Evolutionary conservation across 1,284 basidiomycete genomes (phyloP).

Genomic region (Moesziomyces aphidis): DNA sequence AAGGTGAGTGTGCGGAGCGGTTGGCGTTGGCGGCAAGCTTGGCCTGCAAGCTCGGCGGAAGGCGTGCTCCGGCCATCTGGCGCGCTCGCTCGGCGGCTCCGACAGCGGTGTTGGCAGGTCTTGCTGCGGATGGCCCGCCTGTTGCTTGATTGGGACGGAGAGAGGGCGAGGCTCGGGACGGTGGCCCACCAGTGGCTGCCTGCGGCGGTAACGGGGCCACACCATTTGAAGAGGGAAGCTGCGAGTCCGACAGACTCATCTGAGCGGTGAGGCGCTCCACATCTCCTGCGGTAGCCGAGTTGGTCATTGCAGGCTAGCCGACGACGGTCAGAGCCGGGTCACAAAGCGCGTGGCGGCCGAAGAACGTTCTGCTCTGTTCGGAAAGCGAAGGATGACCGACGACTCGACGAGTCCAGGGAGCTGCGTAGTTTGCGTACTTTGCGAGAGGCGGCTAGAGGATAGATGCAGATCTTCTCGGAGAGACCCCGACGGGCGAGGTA

Average conservation of each 20-base stretch:
- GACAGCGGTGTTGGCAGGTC: conserved; percentile 30
- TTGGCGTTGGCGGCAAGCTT: conserved; percentile 80
- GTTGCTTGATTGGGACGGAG: conserved; percentile 17
- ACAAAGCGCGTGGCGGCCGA: too few species aligned
- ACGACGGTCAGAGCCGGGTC: neutral
- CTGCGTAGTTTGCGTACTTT: too few species aligned
- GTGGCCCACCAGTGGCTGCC: conserved; percentile 39
- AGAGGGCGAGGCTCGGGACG: conserved; percentile 12
- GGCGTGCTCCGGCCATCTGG: conserved; percentile 57
- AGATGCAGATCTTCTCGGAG: too few species aligned
- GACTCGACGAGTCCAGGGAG: too few species aligned
- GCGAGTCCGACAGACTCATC: conserved; percentile 35
- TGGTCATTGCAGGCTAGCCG: conserved; percentile 16
- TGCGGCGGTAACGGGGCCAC: conserved; percentile 5
- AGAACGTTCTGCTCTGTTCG: too few species aligned
- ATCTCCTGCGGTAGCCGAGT: conserved; percentile 28
- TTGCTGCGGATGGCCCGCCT: conserved; percentile 18
- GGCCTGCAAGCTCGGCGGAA: conserved; percentile 86
- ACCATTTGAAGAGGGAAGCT: neutral
- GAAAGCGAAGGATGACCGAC: too few species aligned
- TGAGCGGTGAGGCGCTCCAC: conserved; percentile 42
- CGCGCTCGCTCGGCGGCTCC: conserved; percentile 55
- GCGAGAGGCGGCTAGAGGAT: too few species aligned
- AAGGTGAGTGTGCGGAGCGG: conserved; percentile 28
- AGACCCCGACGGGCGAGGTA: too few species aligned